Evolutionary conservation across 2,329 filamentous ascomycete species (phyloP).

Genomic region (Verruconis gallopava): DNA sequence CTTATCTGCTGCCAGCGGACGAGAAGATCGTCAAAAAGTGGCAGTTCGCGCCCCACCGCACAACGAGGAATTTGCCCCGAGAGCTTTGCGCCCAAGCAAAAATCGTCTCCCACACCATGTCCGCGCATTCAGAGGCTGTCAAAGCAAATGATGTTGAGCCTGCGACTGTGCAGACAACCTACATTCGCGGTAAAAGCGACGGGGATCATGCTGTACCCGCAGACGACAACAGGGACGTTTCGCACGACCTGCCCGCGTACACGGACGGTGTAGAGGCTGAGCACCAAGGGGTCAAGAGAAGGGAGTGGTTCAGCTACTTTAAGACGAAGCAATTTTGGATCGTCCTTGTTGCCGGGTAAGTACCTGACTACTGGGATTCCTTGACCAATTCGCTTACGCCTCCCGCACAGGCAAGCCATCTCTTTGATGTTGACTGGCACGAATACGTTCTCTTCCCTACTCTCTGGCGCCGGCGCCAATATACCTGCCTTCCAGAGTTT

Average conservation of each 20-base stretch:
- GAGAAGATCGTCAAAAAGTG: too few species aligned
- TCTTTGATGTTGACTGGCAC: conserved; percentile 84
- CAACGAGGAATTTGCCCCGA: too few species aligned
- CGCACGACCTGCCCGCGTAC: background rate
- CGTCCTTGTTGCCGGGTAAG: conserved; percentile 59
- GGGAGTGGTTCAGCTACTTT: conserved; percentile 54
- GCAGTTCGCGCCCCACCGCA: too few species aligned
- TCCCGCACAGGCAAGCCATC: conserved; percentile 51
- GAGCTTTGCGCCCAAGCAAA: background rate
- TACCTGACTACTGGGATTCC: conserved; percentile 12
- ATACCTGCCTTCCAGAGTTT: conserved; percentile 94
- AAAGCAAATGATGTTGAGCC: background rate
- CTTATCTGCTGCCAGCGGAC: background rate
- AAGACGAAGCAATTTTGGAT: conserved; percentile 79
- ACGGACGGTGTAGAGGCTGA: background rate
- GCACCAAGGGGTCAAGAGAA: conserved; percentile 18
- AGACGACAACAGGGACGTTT: background rate
- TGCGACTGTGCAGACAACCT: conserved; percentile 1
- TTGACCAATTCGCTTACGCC: background rate
- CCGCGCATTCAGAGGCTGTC: background rate
- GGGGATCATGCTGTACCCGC: background rate
- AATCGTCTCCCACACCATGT: background rate
- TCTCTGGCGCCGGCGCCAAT: conserved; percentile 54
- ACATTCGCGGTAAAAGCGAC: conserved; percentile 5
- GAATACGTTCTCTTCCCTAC: conserved; percentile 76